A percentile compares a stretch with the other conserved stretches of the same genome.
These are phyloP conservation scores for Musa itinerans DNA, from an alignment of 176 grass and related monocot species.

Conservation along the genomic window DNA sequence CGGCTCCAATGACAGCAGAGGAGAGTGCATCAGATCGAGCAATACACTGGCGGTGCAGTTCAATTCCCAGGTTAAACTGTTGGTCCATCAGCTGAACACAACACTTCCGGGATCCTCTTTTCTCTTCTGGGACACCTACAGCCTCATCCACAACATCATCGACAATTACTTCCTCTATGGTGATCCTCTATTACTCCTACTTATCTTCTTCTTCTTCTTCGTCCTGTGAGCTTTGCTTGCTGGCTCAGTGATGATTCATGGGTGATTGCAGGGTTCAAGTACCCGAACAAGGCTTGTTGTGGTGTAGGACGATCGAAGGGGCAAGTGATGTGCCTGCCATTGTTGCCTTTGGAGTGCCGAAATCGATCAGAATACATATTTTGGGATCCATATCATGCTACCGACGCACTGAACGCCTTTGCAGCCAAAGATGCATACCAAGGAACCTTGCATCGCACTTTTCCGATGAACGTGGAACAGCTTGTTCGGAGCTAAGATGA, in stretches of 20 bases:
- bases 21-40: constrained; percentile 15
- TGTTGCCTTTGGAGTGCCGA: constrained; percentile 15
- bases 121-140: constrained; percentile 31
- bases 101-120: constrained; percentile 15
- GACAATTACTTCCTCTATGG: constrained; percentile 24
- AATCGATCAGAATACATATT: constrained; percentile 27
- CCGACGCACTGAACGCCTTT: constrained; percentile 27
- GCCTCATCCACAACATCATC: constrained; percentile 16
- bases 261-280: constrained; percentile 26
- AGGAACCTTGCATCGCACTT: constrained; percentile 11
- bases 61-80: constrained; percentile 16
- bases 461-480: constrained; percentile 17
- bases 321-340: constrained; percentile 34
- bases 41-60: constrained; percentile 25
- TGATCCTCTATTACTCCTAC: background rate
- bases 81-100: constrained; percentile 19
- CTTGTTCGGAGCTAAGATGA: constrained; percentile 6
- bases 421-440: constrained; percentile 4
- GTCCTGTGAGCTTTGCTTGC: background rate
- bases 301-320: constrained; percentile 34
- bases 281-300: constrained; percentile 30
- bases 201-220: background rate
- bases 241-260: background rate
- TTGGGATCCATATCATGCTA: constrained; percentile 39
- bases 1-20: constrained; percentile 3